phyloP scores from a whole-genome alignment of 352 stramenopile genomes.

The Nothophytophthora sp. region DNA sequence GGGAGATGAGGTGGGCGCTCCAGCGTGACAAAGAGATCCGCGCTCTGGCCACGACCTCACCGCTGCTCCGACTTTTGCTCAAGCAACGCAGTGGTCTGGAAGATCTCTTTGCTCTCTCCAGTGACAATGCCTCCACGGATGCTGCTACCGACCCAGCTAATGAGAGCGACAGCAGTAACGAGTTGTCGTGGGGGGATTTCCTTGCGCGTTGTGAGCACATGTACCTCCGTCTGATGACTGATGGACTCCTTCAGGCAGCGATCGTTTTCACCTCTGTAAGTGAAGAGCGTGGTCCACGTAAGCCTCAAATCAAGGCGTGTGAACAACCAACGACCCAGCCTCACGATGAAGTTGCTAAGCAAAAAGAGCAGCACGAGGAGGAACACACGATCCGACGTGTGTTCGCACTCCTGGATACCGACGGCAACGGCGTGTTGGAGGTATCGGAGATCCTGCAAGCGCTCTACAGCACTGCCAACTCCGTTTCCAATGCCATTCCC shows the following conservation, averaged over 20 bases:
- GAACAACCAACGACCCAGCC: background rate
- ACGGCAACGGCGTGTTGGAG: slow-evolving; percentile 61
- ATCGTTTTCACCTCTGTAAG: background rate
- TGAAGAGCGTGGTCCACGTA: background rate
- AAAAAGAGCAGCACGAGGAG: slow-evolving; percentile 35
- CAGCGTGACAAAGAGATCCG: slow-evolving; percentile 61
- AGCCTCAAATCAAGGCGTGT: background rate
- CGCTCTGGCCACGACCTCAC: slow-evolving; percentile 41
- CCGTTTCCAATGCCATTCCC: slow-evolving; percentile 1
- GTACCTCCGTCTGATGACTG: slow-evolving; percentile 45
- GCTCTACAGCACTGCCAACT: slow-evolving; percentile 31
- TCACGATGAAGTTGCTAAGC: background rate
- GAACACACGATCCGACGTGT: slow-evolving; percentile 48
- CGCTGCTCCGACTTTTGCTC: slow-evolving; percentile 46
- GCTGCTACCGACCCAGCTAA: background rate
- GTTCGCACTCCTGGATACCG: slow-evolving; percentile 58
- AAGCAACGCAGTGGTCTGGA: slow-evolving; percentile 49
- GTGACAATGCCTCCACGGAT: background rate
- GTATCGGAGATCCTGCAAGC: slow-evolving; percentile 57
- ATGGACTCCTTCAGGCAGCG: slow-evolving; percentile 28
- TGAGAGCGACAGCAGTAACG: slow-evolving; percentile 11
- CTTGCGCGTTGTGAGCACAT: slow-evolving; percentile 41
- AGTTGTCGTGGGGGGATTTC: slow-evolving; percentile 63
- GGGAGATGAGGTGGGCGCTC: slow-evolving; percentile 67
- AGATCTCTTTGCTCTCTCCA: slow-evolving; percentile 24